Evolutionary conservation across 352 stramenopile genomes (phyloP).

Genomic region (Phytophthora hybrid): DNA sequence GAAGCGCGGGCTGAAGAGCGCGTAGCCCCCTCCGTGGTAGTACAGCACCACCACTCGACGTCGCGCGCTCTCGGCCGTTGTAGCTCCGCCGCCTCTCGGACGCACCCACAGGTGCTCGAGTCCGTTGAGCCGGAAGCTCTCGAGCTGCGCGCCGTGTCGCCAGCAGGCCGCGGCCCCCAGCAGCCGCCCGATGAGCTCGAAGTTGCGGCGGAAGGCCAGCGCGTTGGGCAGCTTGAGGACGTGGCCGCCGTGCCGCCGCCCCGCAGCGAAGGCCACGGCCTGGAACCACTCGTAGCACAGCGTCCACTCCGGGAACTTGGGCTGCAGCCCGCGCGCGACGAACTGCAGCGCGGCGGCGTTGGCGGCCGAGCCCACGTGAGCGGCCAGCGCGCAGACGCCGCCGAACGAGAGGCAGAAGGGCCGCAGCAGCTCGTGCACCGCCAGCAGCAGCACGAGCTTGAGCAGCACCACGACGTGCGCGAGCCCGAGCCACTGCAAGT

Average conservation of each 20-base stretch:
- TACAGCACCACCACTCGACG: conserved; percentile 57
- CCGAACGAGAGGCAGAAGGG: conserved; percentile 51
- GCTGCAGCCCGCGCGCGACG: conserved; percentile 29
- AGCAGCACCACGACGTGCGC: conserved; percentile 26
- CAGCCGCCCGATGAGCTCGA: conserved; percentile 44
- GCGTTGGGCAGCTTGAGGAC: conserved; percentile 53
- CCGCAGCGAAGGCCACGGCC: conserved; percentile 41
- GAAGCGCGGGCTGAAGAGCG: conserved; percentile 60
- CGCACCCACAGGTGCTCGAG: conserved; percentile 66
- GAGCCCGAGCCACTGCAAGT: conserved; percentile 37
- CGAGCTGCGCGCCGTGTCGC: conserved; percentile 27
- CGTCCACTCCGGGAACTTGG: conserved; percentile 54
- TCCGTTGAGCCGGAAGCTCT: conserved; percentile 49
- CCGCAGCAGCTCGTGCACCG: conserved; percentile 48
- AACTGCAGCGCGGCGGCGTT: conserved; percentile 35
- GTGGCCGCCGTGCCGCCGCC: conserved; percentile 38
- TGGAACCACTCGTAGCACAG: conserved; percentile 55
- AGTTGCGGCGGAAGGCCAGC: conserved; percentile 44
- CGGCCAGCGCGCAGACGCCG: conserved; percentile 33
- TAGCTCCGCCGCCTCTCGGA: neutral
- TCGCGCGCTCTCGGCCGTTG: neutral
- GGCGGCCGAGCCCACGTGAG: conserved; percentile 28
- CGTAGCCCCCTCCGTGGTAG: conserved; percentile 68
- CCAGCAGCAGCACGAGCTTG: conserved; percentile 35
- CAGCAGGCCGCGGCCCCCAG: conserved; percentile 43